Conservation (phyloP, 495 filamentous ascomycete species). For the Penicillium mononematosum region DNA sequence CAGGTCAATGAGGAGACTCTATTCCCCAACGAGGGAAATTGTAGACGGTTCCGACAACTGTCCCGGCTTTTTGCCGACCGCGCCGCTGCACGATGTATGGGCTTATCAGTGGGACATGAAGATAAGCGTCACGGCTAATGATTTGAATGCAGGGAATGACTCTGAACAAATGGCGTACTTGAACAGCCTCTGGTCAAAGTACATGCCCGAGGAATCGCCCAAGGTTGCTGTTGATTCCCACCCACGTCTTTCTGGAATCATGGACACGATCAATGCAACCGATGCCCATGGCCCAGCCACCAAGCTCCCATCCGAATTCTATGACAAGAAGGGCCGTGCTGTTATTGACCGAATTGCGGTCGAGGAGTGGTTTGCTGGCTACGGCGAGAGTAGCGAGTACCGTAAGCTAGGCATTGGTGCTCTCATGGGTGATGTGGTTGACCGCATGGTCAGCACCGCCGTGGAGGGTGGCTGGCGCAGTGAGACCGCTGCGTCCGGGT, state of each 20-base stretch:
- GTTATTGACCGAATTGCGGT: slow-evolving; percentile 77
- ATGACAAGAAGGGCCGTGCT: slow-evolving; percentile 66
- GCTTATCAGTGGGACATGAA: neutral
- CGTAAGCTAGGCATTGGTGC: slow-evolving; percentile 81
- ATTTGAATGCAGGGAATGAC: slow-evolving; percentile 57
- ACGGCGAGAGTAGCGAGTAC: slow-evolving; percentile 79
- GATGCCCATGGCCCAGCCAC: slow-evolving; percentile 81
- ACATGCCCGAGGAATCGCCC: slow-evolving; percentile 70
- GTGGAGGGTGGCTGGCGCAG: slow-evolving; percentile 59
- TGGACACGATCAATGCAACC: slow-evolving; percentile 90
- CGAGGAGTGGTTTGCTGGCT: slow-evolving; percentile 94
- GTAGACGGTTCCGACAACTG: slow-evolving; percentile 79
- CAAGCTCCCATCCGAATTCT: slow-evolving; percentile 78
- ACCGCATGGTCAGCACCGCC: slow-evolving; percentile 73
- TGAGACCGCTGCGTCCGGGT: slow-evolving; percentile 52
- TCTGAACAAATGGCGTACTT: slow-evolving; percentile 82
- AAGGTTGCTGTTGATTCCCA: slow-evolving; percentile 79
- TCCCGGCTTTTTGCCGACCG: slow-evolving; percentile 77
- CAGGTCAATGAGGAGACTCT: slow-evolving; percentile 81
- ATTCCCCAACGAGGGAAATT: slow-evolving; percentile 86
- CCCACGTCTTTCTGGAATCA: slow-evolving; percentile 82
- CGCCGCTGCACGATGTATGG: slow-evolving; percentile 68
- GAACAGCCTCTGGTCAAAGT: slow-evolving; percentile 71
- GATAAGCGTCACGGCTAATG: slow-evolving; percentile 3
- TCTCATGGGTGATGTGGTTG: slow-evolving; percentile 79